Percentiles rank a stretch among this genome's conserved stretches.
These are phyloP conservation scores for Knufia petricola DNA, from an alignment of 2,329 filamentous ascomycete genomes.

Conservation along the genomic window DNA sequence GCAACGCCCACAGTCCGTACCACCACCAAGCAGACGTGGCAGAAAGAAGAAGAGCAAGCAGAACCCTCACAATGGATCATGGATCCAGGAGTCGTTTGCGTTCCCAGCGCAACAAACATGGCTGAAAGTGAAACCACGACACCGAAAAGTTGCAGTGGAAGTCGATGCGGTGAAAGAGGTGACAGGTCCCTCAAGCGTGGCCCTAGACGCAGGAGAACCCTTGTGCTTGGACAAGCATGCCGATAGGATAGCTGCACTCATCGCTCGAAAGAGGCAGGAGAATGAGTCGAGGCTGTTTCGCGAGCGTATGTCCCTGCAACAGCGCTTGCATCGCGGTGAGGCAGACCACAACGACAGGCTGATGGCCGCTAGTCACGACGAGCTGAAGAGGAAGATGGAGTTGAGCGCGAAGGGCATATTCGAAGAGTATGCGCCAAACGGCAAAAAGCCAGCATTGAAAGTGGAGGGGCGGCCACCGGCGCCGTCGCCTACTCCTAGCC, in stretches of 20 bases:
- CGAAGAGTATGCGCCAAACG: constrained; percentile 5
- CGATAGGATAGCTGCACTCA: constrained; percentile 9
- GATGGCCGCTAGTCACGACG: constrained; percentile 7
- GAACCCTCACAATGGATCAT: neutral
- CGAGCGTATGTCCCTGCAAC: constrained; percentile 4
- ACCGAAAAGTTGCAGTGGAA: constrained; percentile 1
- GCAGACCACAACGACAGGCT: neutral
- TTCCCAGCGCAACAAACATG: constrained; percentile 8
- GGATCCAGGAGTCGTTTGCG: neutral
- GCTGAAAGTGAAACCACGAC: constrained; percentile 4
- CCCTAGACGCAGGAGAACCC: neutral
- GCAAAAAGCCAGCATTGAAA: constrained; percentile 1
- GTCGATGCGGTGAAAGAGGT: neutral
- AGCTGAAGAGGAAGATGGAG: constrained; percentile 9
- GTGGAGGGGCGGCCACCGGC: neutral
- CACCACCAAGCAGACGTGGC: neutral
- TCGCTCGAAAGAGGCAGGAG: constrained; percentile 8
- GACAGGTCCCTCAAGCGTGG: neutral
- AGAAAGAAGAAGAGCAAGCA: neutral
- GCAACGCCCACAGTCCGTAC: constrained; percentile 3
- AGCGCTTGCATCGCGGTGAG: constrained; percentile 6
- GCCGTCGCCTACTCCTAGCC: neutral
- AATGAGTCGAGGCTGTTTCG: constrained; percentile 7
- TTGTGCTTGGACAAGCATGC: constrained; percentile 8
- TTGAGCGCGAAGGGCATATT: constrained; percentile 10